These are phyloP conservation scores for Calonectria hongkongensis DNA, from an alignment of 2,329 filamentous ascomycete species.

Conservation along the genomic window DNA sequence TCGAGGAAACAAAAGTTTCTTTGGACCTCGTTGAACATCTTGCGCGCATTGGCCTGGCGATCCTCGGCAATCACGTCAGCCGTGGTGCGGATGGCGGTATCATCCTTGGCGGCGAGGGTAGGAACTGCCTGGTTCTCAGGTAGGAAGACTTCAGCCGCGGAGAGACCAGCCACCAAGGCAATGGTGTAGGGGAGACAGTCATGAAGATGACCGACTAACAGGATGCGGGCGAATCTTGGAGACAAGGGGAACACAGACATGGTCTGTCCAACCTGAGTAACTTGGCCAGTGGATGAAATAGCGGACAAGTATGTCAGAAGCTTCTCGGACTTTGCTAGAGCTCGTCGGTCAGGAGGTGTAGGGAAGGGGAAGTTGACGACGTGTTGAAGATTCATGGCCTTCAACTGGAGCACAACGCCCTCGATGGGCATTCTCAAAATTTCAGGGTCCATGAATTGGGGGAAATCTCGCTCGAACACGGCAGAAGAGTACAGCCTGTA, in stretches of 20 bases:
- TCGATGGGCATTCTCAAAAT: slow-evolving; percentile 94
- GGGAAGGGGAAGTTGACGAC: slow-evolving; percentile 97
- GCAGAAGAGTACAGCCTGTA: slow-evolving; percentile 96
- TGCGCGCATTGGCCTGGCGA: slow-evolving; percentile 77
- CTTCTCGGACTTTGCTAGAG: slow-evolving; percentile 88
- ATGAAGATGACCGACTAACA: slow-evolving; percentile 90
- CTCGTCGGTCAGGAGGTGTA: slow-evolving; percentile 86
- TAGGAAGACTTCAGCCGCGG: slow-evolving; percentile 91
- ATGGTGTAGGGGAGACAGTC: slow-evolving; percentile 90
- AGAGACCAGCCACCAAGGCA: slow-evolving; percentile 90
- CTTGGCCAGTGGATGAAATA: slow-evolving; percentile 80
- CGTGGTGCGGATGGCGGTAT: slow-evolving; percentile 73
- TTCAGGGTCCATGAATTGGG: slow-evolving; percentile 90
- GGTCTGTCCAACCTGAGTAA: slow-evolving; percentile 86
- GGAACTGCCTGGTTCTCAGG: slow-evolving; percentile 86
- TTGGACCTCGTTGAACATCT: slow-evolving; percentile 81
- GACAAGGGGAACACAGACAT: slow-evolving; percentile 93
- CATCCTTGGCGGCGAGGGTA: slow-evolving; percentile 67
- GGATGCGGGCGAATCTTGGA: slow-evolving; percentile 92
- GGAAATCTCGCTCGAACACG: slow-evolving; percentile 92
- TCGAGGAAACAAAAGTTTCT: slow-evolving; percentile 88
- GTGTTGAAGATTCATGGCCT: slow-evolving; percentile 93
- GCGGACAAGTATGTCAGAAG: slow-evolving; percentile 91
- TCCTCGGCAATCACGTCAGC: slow-evolving; percentile 84
- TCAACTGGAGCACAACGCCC: slow-evolving; percentile 93